Evolutionary conservation across 352 stramenopile species (phyloP), one percentile per base, ranked within the genome.

Genomic region (Pythium pyrilobum): DNA sequence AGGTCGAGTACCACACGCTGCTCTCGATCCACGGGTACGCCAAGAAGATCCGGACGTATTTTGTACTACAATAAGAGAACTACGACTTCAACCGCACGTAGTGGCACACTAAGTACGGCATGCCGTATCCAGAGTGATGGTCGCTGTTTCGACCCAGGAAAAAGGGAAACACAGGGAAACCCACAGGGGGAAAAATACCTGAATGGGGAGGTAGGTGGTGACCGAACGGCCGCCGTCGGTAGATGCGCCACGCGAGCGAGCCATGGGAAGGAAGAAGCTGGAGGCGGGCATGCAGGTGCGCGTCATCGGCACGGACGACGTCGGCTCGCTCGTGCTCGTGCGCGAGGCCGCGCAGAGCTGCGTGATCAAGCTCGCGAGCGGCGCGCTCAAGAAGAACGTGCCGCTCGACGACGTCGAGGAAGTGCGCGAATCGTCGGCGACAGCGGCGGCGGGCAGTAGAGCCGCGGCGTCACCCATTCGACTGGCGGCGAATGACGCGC

Each of bases 1-100:
- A 88, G 52, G 79, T 91, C 64, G 81, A 91, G 62, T 91, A 91
- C 52, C 81, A 89, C 67, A 91, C 77, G 52, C 66, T 91, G 62
- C 68, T 91, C 20, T 88, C 77, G 6, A 75, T 91, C 58, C 72
- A 85, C 48, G 76, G 72, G 38, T 79, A 76, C 61, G 56, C 76
- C 34, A 89, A 86, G 60, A 91, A 91, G 53, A 78, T 89, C 25
- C 75, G 81, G 13, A 87, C 81, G 34, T 90, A 87, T 44, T 89
- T 89, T 66, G 71, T 89, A 24, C 39, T 85, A 32, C 87, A 77
- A 66, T 44, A 58, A 28, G 25, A 48, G 16, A 36, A 53, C 43
- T 53, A 42, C 52, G 46, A 48, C 44, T 42, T 18, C 18, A 43
- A 12, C 7, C 18, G 34, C 16, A 54, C 24, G 36, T 42, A 54